Evolutionary conservation across 2,329 filamentous ascomycete genomes (phyloP).

Genomic region (Cercospora berteroae): DNA sequence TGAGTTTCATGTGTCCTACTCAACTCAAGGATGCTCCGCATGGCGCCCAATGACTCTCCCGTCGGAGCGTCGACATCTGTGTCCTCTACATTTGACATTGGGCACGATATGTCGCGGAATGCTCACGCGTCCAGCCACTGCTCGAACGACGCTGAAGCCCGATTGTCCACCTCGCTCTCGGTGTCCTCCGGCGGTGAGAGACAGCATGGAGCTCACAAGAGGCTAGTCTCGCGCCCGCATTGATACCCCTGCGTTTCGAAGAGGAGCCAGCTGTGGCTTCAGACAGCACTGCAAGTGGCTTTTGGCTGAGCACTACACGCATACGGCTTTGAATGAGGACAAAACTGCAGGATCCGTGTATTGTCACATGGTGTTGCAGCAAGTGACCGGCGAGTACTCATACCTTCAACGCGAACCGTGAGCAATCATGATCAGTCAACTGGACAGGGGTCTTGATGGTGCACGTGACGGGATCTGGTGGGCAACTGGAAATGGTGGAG

Average conservation of each 20-base stretch:
- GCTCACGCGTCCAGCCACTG: not conserved
- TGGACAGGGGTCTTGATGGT: not conserved
- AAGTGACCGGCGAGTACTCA: not conserved
- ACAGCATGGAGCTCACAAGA: not conserved
- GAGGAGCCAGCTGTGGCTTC: not conserved
- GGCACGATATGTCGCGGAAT: not conserved
- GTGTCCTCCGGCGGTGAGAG: not conserved
- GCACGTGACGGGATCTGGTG: not conserved
- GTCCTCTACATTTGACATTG: not conserved
- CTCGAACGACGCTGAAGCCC: not conserved
- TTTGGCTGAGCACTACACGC: not conserved
- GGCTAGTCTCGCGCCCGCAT: not conserved
- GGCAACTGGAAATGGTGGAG: not conserved
- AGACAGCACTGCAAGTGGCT: not conserved
- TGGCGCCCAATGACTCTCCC: not conserved
- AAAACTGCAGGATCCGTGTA: not conserved
- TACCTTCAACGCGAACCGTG: not conserved
- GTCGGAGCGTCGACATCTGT: not conserved
- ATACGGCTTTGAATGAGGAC: not conserved
- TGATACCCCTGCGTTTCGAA: not conserved
- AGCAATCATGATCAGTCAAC: not conserved
- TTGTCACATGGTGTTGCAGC: not conserved
- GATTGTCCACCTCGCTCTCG: not conserved
- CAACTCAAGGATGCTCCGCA: not conserved
- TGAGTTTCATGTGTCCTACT: not conserved